Base-by-base conservation (phyloP, 495 filamentous ascomycete species). In the Xeromyces bisporus region DNA sequence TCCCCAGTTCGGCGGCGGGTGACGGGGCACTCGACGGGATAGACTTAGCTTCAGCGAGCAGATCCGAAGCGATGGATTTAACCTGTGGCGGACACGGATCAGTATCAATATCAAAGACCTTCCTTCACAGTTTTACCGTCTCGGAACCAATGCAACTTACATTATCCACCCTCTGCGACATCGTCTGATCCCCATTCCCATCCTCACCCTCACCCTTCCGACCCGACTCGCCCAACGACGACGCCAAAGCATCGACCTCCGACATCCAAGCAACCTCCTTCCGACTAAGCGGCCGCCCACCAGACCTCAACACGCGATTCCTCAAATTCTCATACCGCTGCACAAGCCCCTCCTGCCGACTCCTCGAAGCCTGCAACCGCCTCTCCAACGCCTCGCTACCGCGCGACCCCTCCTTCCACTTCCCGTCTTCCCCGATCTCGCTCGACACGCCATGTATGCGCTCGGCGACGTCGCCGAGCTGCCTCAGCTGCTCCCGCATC, bases 251-350 rank as follows among this genome's bases (percentile, higher is more conserved):
- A 14, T 66, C 51, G 15, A 85, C 69, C 43, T 86, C 80, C 3
- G 61, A 60, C 1, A 68, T 43, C 73, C 73, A 86, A 0, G 67
- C 62, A 45, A 58, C 67, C 45, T 86, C 80, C 47, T 72, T 79
- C 33, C 78, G 73, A 48, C 76, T 85, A 23, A 92, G 54, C 32
- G 77, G 69, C 7, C 69, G 62, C 13, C 66, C 73, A 11, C 56
- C 62, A 7, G 56, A 53, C 42, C 67, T 67, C 23, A 62, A 53
- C 21, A 81, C 55, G 42, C 64, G 76, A 41, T 58, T 68, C 23
- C 67, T 60, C 32, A 93, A 38, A 2, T 51, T 57, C 33, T 87
- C 79, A 45, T 82, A 67, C 28, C 80, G 60, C 31, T 58, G 46
- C 6, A 59, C 54, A 11, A 92, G 61, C 16, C 69, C 47, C 15